phyloP scores from a whole-genome alignment of 2,329 filamentous ascomycete species.

The Tolypocladium endophyticum region DNA sequence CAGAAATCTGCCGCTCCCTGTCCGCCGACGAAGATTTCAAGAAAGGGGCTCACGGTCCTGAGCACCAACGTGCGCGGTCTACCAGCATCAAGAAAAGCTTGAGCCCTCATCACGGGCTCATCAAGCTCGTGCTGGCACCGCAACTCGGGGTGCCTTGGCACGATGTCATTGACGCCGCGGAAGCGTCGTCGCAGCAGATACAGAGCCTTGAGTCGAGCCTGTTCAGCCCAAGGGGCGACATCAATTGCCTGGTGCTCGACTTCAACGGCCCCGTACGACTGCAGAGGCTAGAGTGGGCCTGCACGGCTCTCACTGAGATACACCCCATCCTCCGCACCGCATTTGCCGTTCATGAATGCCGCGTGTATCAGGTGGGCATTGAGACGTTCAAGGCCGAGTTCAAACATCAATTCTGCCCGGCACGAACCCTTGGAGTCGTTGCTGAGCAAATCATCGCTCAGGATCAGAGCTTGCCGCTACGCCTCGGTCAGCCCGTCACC shows the following conservation, averaged over 20 bases:
- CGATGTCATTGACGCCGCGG: constrained; percentile 35
- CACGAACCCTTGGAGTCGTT: constrained; percentile 26
- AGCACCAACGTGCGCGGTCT: neutral
- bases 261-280: constrained; percentile 32
- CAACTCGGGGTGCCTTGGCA: constrained; percentile 29
- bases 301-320: constrained; percentile 29
- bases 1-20: constrained; percentile 31
- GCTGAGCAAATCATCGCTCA: constrained; percentile 30
- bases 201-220: constrained; percentile 37
- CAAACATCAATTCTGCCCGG: constrained; percentile 27
- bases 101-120: constrained; percentile 20
- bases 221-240: constrained; percentile 29
- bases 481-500: constrained; percentile 33
- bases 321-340: constrained; percentile 45
- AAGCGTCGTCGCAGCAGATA: constrained; percentile 37
- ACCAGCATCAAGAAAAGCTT: constrained; percentile 1
- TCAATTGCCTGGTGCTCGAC: constrained; percentile 37
- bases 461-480: constrained; percentile 27
- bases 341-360: constrained; percentile 35
- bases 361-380: constrained; percentile 37
- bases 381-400: constrained; percentile 33
- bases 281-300: constrained; percentile 34
- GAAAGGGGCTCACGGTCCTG: constrained; percentile 1
- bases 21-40: constrained; percentile 8
- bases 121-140: constrained; percentile 29